Conservation (phyloP, 2,329 filamentous ascomycete species). For the Claviceps monticola region DNA sequence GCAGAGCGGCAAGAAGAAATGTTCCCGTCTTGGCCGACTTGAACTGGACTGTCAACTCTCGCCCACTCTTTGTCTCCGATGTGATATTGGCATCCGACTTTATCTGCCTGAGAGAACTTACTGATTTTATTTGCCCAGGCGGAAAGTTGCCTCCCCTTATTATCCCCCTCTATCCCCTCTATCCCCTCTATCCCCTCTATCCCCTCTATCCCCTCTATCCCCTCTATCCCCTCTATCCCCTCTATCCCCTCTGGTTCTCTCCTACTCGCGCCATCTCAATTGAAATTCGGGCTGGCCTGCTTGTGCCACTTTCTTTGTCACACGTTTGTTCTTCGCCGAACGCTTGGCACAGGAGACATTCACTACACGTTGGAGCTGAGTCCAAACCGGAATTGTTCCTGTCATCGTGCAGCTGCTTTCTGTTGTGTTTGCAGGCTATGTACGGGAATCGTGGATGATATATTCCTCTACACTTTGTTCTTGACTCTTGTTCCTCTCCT, state of each 20-base stretch:
- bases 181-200: not conserved
- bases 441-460: not conserved
- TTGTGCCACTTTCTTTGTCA: not conserved
- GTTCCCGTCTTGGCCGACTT: not conserved
- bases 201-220: not conserved
- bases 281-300: not conserved
- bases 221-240: not conserved
- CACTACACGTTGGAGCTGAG: not conserved
- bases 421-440: not conserved
- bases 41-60: not conserved
- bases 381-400: not conserved
- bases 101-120: not conserved
- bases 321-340: not conserved
- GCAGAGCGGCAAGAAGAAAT: constrained; percentile 1
- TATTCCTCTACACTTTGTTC: not conserved
- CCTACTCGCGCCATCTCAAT: not conserved
- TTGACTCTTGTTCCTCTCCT: not conserved
- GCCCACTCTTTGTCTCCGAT: not conserved
- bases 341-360: not conserved
- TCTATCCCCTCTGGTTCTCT: not conserved
- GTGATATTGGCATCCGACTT: not conserved
- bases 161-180: not conserved
- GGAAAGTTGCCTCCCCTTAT: not conserved
- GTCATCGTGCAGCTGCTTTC: not conserved
- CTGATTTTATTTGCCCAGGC: no score